phyloP scores from a whole-genome alignment of 164 flowering plant genomes.

The Liquidambar formosana region DNA sequence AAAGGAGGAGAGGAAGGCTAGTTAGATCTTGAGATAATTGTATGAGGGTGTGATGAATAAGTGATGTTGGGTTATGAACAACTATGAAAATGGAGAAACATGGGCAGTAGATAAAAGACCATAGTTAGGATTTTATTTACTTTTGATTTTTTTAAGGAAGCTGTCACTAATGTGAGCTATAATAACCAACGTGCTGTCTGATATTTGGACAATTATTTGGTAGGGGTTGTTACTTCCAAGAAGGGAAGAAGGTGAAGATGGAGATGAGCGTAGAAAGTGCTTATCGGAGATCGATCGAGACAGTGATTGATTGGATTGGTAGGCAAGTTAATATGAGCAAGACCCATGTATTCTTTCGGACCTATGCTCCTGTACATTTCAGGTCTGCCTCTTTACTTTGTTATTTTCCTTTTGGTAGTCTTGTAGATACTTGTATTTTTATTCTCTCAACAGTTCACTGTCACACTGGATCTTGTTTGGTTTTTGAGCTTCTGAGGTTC shows the following conservation, averaged over 20 bases:
- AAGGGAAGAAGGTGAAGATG: slow-evolving; percentile 56
- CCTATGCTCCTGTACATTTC: slow-evolving; percentile 77
- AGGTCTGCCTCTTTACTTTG: slow-evolving; percentile 39
- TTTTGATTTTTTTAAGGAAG: background rate
- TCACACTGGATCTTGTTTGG: background rate
- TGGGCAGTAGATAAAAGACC: too few relatives aligned
- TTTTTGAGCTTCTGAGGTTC: background rate
- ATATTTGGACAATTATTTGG: slow-evolving; percentile 5
- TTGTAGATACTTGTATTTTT: background rate
- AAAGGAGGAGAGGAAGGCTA: too few relatives aligned
- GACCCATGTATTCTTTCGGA: slow-evolving; percentile 61
- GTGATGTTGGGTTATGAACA: too few relatives aligned
- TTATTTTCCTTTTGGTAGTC: too few relatives aligned
- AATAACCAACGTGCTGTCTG: background rate
- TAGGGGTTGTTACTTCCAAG: slow-evolving; percentile 85
- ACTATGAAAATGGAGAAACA: too few relatives aligned
- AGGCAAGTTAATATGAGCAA: slow-evolving; percentile 44
- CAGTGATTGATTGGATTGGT: slow-evolving; percentile 53
- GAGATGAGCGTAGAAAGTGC: slow-evolving; percentile 64
- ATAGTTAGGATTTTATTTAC: too few relatives aligned
- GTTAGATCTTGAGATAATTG: too few relatives aligned
- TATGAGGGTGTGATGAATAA: too few relatives aligned
- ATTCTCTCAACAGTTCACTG: background rate
- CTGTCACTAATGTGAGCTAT: background rate
- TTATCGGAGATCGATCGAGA: slow-evolving; percentile 47